These are phyloP conservation scores for Acer saccharum DNA, from an alignment of 345 rosid genomes.

Conservation along the genomic window DNA sequence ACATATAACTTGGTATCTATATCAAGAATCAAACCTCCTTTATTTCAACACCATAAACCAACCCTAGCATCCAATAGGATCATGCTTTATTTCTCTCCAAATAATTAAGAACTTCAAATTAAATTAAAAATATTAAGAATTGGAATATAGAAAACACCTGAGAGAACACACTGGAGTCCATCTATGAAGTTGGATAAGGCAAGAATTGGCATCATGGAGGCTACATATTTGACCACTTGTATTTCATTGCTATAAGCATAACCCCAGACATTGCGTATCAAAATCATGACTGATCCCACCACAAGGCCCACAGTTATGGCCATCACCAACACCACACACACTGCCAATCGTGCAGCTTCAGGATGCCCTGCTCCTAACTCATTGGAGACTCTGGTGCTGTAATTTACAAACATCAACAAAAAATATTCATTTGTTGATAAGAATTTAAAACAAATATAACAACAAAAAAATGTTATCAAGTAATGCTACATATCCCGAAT, in stretches of 20 bases:
- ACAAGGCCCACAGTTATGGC: conserved; percentile 41
- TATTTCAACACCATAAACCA: not conserved
- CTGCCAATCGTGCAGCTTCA: conserved; percentile 50
- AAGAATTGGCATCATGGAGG: conserved; percentile 53
- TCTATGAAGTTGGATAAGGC: conserved; percentile 58
- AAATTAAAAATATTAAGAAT: not conserved
- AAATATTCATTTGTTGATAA: not conserved
- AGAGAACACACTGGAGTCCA: conserved; percentile 62
- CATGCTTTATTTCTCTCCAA: not conserved
- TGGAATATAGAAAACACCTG: conserved; percentile 39
- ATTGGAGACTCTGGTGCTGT: conserved; percentile 69
- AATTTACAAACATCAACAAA: not conserved
- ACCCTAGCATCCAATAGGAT: too few relatives aligned
- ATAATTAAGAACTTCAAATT: not conserved
- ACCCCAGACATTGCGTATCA: conserved; percentile 50
- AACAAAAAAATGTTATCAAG: too few relatives aligned
- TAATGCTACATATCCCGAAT: too few relatives aligned
- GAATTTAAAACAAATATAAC: not conserved
- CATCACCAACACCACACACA: conserved; percentile 36
- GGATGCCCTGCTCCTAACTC: conserved; percentile 68
- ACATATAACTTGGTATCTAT: not conserved
- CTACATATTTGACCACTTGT: conserved; percentile 45
- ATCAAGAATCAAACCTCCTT: not conserved
- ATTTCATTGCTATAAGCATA: conserved; percentile 49
- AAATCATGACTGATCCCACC: conserved; percentile 39